phyloP scores from a whole-genome alignment of 2,329 filamentous ascomycete genomes.

The Calonectria hawksworthii region DNA sequence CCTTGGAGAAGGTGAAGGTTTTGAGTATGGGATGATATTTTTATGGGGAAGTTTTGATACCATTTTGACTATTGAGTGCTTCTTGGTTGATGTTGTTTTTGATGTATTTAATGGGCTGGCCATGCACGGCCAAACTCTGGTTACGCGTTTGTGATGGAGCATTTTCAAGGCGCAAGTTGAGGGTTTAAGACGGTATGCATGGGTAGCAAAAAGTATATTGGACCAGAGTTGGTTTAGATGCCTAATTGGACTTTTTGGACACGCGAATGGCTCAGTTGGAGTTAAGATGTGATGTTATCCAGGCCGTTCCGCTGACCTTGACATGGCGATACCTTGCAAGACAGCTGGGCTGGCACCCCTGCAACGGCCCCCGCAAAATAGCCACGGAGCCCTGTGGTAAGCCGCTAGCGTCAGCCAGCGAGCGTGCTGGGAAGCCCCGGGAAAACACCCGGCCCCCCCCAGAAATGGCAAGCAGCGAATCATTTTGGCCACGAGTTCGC shows the following conservation, averaged over 20 bases:
- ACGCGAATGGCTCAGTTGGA: background rate
- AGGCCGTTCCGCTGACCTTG: background rate
- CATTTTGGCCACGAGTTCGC: constrained; percentile 26
- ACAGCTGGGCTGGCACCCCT: background rate
- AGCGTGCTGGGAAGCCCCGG: background rate
- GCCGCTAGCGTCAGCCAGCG: constrained; percentile 11
- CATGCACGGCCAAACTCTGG: background rate
- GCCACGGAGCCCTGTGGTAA: constrained; percentile 6
- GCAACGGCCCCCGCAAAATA: constrained; percentile 20
- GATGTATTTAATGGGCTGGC: background rate
- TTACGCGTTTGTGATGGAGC: background rate
- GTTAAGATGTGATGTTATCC: background rate
- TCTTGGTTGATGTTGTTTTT: background rate
- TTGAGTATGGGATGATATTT: background rate
- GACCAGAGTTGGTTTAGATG: background rate
- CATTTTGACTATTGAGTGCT: background rate
- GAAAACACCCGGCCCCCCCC: constrained; percentile 13
- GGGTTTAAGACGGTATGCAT: background rate
- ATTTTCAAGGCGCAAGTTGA: constrained; percentile 12
- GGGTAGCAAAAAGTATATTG: constrained; percentile 6
- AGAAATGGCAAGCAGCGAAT: constrained; percentile 19
- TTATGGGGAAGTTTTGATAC: background rate
- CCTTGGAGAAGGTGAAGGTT: background rate
- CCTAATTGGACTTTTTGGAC: background rate
- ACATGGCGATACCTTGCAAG: background rate